A percentile compares a stretch with the other conserved stretches of the same genome.
phyloP scores from a whole-genome alignment of 2,329 filamentous ascomycete genomes.

The Cyanodermella asteris region DNA sequence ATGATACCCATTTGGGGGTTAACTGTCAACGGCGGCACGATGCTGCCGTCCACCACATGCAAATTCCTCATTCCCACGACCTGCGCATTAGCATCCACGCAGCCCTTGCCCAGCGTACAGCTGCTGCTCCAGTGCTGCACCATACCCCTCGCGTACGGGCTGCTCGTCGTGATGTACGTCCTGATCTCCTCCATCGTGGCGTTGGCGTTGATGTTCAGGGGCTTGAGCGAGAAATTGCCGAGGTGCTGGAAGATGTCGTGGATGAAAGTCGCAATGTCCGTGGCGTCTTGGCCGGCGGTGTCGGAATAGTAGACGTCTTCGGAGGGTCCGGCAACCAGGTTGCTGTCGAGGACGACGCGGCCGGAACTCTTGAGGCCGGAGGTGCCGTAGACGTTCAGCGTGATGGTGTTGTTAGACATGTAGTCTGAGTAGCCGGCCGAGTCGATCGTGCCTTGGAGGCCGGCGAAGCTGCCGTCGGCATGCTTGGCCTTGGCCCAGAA shows the following conservation, averaged over 20 bases:
- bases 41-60: slow-evolving; percentile 1
- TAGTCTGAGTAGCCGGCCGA: slow-evolving; percentile 22
- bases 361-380: slow-evolving; percentile 30
- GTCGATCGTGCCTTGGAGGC: slow-evolving; percentile 32
- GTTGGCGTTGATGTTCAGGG: slow-evolving; percentile 26
- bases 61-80: neutral
- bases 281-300: slow-evolving; percentile 24
- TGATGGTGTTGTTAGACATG: slow-evolving; percentile 25
- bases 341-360: slow-evolving; percentile 22
- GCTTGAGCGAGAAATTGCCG: slow-evolving; percentile 20
- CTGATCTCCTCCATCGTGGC: slow-evolving; percentile 26
- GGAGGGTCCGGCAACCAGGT: slow-evolving; percentile 20
- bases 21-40: slow-evolving; percentile 11
- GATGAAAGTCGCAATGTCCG: slow-evolving; percentile 29
- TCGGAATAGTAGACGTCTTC: slow-evolving; percentile 28
- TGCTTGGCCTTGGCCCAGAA: slow-evolving; percentile 30
- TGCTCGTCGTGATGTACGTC: slow-evolving; percentile 27
- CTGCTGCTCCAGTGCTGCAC: slow-evolving; percentile 33
- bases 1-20: slow-evolving; percentile 34
- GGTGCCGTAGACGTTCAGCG: slow-evolving; percentile 35
- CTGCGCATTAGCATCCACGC: slow-evolving; percentile 22
- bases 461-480: slow-evolving; percentile 19
- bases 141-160: slow-evolving; percentile 25
- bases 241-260: slow-evolving; percentile 26
- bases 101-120: slow-evolving; percentile 27